Evolutionary conservation across 2,329 filamentous ascomycete species (phyloP), one percentile per base, ranked within the genome.

Genomic region (Aspergillus candidus): DNA sequence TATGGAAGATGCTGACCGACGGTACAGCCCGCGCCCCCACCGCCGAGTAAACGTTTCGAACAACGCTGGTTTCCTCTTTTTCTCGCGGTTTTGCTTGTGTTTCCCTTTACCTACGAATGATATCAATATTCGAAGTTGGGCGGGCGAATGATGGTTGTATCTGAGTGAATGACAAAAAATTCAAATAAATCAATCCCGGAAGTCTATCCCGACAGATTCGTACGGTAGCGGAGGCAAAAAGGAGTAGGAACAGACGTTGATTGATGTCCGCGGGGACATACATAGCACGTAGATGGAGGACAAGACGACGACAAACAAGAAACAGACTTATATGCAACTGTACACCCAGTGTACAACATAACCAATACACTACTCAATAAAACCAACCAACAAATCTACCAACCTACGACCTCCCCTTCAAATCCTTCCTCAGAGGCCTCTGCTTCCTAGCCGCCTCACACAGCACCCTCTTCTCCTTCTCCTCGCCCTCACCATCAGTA

Each of bases 391-490:
- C 42, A 47, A 35, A 51, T 40, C 38, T 42, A 35, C 41, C 41
- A 43, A 22, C 14, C 38, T 48, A 50, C 39, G 27, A 32, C 27
- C 47, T 29, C 34, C 49, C 44, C 17, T 46, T 36, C 48, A 68
- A 59, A 45, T 63, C 58, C 54, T 62, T 63, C 52, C 67, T 66
- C 49, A 71, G 74, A n/a, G 83, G 84, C 53, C 82, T 70, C 55
- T 78, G 76, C 65, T 84, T 80, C 60, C 79, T 73, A 34, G 88
- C 90, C 54, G 72, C 67, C 56, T 80, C 78, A 69, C 90, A 96
- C 55, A 95, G 69, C 63, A 75, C 70, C 60, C 77, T 77, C 58
- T 72, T 72, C 4, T 79, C 79, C 68, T 74, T 27, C 4, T 27
- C 55, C 46, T 50, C 11, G 47, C 47, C 30, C 54, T 50, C 40